Base-by-base conservation (phyloP, 2,329 filamentous ascomycete genomes). In the Diaporthe capsici region DNA sequence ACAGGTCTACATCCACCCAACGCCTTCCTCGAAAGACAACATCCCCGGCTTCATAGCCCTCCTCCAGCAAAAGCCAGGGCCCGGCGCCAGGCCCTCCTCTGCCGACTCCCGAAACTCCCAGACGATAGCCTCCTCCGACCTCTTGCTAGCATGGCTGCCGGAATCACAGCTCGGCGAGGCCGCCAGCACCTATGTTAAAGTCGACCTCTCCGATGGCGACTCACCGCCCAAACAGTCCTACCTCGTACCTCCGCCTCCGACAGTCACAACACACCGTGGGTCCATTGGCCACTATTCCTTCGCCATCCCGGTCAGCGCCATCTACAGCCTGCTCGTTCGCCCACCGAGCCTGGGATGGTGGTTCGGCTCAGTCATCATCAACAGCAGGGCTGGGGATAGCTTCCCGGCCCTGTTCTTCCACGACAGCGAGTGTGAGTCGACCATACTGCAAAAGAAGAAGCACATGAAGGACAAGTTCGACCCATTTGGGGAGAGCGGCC, bases 401-500 rank as follows among this genome's bases (percentile, higher is more conserved):
- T 98, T 98, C 79, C 97, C 97, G 0, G 95, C 97, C 0, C 87
- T 99, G 1, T 99, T 99, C 86, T 99, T 99, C 85, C 97, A 99
- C 83, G 97, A 99, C 81, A 95, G 92, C 77, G 97, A 99, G 86
- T 99, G 97, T 81, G 94, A 98, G 84, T 97, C 94, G 72, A 99
- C 97, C 0, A 98, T 98, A 31, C 85, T 97, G 74, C 96, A 98
- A 84, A 95, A 97, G 86, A 98, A 97, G 88, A 95, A 93, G 85
- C 88, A 94, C 72, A 92, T 95, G 0, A 91, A 90, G 77, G 95
- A 98, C 80, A 94, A 88, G 58, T 98, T 99, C 80, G 95, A 98
- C 80, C 96, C 96, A 0, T 98, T 98, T 83, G 93, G 93, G 22
- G 94, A 95, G 77, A 90, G 90, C 78, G 96, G 96, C 0, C 91